Conservation (phyloP, 2,329 filamentous ascomycete species). For the Diplocarpon mali region DNA sequence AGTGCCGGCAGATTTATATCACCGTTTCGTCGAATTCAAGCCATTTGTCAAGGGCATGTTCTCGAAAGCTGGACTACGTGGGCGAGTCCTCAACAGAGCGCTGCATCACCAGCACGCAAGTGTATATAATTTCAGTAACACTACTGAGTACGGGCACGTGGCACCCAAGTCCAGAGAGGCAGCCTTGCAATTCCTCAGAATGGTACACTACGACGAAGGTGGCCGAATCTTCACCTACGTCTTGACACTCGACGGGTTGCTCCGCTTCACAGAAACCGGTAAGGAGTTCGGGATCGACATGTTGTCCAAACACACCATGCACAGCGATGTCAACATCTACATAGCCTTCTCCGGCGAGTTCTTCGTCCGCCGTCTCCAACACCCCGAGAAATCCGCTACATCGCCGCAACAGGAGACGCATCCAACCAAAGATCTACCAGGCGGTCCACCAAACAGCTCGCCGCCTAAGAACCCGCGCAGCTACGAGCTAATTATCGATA, state of each 20-base stretch:
- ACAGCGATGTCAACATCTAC: slow-evolving; percentile 83
- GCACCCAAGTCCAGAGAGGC: slow-evolving; percentile 57
- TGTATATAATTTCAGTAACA: slow-evolving; percentile 77
- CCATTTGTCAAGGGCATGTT: slow-evolving; percentile 89
- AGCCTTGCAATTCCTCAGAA: slow-evolving; percentile 69
- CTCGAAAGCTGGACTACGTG: slow-evolving; percentile 62
- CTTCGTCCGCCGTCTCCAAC: slow-evolving; percentile 63
- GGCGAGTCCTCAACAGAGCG: slow-evolving; percentile 70
- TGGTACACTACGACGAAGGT: slow-evolving; percentile 78
- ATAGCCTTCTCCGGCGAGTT: slow-evolving; percentile 92
- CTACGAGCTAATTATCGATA: slow-evolving; percentile 89
- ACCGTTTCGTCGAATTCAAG: slow-evolving; percentile 86
- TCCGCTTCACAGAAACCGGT: slow-evolving; percentile 90
- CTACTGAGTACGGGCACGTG: slow-evolving; percentile 63
- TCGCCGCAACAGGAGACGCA: slow-evolving; percentile 39
- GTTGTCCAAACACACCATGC: slow-evolving; percentile 93
- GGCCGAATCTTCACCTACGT: slow-evolving; percentile 87
- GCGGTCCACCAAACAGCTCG: slow-evolving; percentile 34
- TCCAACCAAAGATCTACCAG: slow-evolving; percentile 36
- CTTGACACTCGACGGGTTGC: slow-evolving; percentile 72
- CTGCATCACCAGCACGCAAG: slow-evolving; percentile 83
- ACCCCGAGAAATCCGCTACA: slow-evolving; percentile 35
- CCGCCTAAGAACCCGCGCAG: slow-evolving; percentile 39
- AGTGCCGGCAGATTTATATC: slow-evolving; percentile 69
- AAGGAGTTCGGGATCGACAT: slow-evolving; percentile 93